A percentile compares a stretch with the other conserved stretches of the same genome.
These are phyloP conservation scores for Laguncularia racemosa DNA, from an alignment of 345 rosid species.

Conservation along the genomic window DNA sequence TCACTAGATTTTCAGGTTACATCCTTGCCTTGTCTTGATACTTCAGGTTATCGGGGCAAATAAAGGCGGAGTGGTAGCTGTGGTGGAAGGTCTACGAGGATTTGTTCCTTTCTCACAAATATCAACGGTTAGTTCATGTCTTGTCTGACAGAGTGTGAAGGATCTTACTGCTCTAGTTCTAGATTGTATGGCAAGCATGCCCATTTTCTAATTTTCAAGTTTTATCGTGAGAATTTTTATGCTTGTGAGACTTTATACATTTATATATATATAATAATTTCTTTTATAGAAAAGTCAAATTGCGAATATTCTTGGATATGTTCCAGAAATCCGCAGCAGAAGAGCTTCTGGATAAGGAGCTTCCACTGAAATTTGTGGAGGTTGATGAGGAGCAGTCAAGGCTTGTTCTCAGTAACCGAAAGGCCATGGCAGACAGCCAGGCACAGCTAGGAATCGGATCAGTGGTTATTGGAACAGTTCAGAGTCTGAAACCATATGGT, in stretches of 20 bases:
- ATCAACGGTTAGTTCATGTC: constrained; percentile 52
- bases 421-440: constrained; percentile 97
- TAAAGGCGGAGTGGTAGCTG: constrained; percentile 86
- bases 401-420: constrained; percentile 92
- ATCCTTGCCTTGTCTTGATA: not conserved
- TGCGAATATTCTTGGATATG: not conserved
- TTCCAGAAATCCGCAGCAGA: constrained; percentile 73
- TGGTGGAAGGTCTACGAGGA: constrained; percentile 81
- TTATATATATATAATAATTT: not conserved
- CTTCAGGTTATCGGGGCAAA: constrained; percentile 78
- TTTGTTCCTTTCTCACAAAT: constrained; percentile 95
- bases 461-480: constrained; percentile 80
- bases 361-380: constrained; percentile 91
- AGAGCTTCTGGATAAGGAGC: constrained; percentile 78
- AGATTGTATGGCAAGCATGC: not conserved
- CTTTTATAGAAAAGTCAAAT: not conserved
- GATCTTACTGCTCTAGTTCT: not conserved
- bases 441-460: constrained; percentile 96
- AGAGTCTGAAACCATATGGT: constrained; percentile 95
- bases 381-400: constrained; percentile 92
- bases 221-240: not conserved
- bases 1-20: not conserved
- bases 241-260: not conserved
- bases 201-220: not conserved
- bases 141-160: not conserved